Evolutionary conservation across 306 rosid species (phyloP), one percentile per base, ranked within the genome.

Genomic region (Malus orientalis): DNA sequence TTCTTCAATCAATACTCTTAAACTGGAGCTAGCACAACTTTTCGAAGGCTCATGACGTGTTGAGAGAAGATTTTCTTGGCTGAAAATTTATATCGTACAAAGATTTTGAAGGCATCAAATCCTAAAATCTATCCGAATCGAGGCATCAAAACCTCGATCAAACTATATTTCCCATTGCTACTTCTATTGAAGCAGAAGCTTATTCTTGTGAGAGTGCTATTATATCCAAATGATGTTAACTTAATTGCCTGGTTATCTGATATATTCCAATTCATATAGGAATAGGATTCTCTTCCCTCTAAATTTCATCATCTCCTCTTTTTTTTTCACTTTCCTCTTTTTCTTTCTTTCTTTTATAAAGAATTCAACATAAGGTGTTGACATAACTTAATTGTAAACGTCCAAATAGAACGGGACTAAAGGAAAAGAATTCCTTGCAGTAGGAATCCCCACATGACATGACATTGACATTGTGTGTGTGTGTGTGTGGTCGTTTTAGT

Each of bases 171-270:
- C 11, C 58, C 58, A 53, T 18, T 6, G 4, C 22, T 53, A 8
- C 13, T 27, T 69, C 57, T 11, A 33, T 59, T 19, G 75, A 77
- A 59, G 59, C 61, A 30, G 75, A 68, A 77, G 80, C 80, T 77
- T 71, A 69, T 58, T 76, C 80, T 42, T 4, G 55, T 8, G 58
- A 6, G 73, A 25, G 55, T 45, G 80, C 4, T 27, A 23, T 58
- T 58, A 58, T 22, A 22, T 58, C 25, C 5, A 11, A 22, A 61
- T 0, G 38, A 61, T 13, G 10, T 61, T 61, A 19, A 61, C 67
- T 61, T 61, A 14, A 25, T 5, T 61, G 67, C 67, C 11, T 13
- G 11, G 6, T 29, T 6, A 27, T 61, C 32, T 25, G 10, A 49
- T 15, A 4, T 49, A 23, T 61, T 61, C 11, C 38, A 4, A 0